These are phyloP conservation scores for Penicillium sp. DNA, from an alignment of 2,329 filamentous ascomycete species.

Conservation along the genomic window DNA sequence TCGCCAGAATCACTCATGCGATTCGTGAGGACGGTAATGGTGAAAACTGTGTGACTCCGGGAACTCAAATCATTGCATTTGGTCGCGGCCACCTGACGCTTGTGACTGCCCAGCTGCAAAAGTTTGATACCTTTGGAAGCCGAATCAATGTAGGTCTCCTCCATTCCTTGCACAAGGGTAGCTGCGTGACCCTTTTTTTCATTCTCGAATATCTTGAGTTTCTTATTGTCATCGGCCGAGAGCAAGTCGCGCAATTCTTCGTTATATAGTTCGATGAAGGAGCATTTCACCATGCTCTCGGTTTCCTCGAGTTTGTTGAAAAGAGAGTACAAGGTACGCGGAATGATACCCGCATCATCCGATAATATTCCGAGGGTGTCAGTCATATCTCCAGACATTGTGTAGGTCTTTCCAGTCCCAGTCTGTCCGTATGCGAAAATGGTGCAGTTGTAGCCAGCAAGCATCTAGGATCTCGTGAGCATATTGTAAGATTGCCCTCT, in stretches of 20 bases:
- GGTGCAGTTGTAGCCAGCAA: constrained; percentile 93
- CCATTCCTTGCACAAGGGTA: constrained; percentile 95
- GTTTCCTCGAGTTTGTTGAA: constrained; percentile 80
- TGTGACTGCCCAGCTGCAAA: constrained; percentile 83
- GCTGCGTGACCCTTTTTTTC: constrained; percentile 72
- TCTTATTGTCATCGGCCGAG: constrained; percentile 73
- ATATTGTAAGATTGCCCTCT: background rate
- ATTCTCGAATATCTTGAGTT: constrained; percentile 95
- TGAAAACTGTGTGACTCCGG: constrained; percentile 95
- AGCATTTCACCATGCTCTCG: constrained; percentile 92
- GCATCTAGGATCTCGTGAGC: constrained; percentile 60
- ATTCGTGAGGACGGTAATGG: constrained; percentile 88
- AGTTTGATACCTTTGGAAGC: constrained; percentile 84
- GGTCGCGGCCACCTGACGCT: constrained; percentile 97
- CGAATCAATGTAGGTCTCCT: constrained; percentile 86
- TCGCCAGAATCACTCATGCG: constrained; percentile 77
- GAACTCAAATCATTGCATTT: constrained; percentile 99
- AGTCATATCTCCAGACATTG: constrained; percentile 97
- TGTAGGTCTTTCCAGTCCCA: constrained; percentile 97
- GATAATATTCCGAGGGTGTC: constrained; percentile 81
- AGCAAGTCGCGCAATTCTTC: constrained; percentile 92
- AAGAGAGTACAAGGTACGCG: constrained; percentile 79
- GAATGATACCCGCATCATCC: constrained; percentile 92
- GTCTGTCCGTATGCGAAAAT: constrained; percentile 99
- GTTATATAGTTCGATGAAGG: constrained; percentile 98